Base-by-base conservation (phyloP, 352 stramenopile species). In the Phytophthora colocasiae region DNA sequence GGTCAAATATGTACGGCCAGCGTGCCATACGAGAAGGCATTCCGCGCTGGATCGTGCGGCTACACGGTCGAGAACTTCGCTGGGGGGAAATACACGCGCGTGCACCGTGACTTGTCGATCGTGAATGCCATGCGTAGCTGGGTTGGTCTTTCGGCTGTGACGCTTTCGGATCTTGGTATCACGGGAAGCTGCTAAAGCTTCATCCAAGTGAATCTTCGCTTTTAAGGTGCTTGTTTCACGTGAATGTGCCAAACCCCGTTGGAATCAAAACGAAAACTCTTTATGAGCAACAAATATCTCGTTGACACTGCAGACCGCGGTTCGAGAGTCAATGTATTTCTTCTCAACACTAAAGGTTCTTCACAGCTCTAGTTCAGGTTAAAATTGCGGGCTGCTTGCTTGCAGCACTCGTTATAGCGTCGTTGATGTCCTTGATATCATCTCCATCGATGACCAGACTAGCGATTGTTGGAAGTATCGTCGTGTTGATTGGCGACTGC, bases 81-180 rank as follows among this genome's bases (percentile, higher is more conserved):
- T 11, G 78, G 77, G 34, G 78, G 77, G 50, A 87, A 83, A 45
- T 90, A 89, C 71, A 90, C 81, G 41, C 83, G 83, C n/a, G 80
- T 88, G 36, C 83, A 92, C 52, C 79, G 83, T 29, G 83, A 92
- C 49, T 48, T 89, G 34, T 47, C 68, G 7, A 89, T 92, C 32
- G 80, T 92, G 43, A 89, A 89, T 36, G 73, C 81, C 1, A 91
- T 92, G 83, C 73, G 81, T 19, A 56, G 46, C 11, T 90, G 78
- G 78, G 49, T 90, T 10, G 72, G 76, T 3, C 67, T 87, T 6
- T 57, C 55, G n/a, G 49, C 67, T 4, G 72, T 82, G 22, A 63
- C 69, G 17, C 54, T 67, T 10, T 60, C 60, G 2, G 59, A 80
- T 36, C 22, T 90, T 2, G 77, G 71, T 5, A 82, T 87, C 62